Evolutionary conservation across 176 grass and related monocot genomes (phyloP), one percentile per base, ranked within the genome.

Genomic region (Juncus effusus): DNA sequence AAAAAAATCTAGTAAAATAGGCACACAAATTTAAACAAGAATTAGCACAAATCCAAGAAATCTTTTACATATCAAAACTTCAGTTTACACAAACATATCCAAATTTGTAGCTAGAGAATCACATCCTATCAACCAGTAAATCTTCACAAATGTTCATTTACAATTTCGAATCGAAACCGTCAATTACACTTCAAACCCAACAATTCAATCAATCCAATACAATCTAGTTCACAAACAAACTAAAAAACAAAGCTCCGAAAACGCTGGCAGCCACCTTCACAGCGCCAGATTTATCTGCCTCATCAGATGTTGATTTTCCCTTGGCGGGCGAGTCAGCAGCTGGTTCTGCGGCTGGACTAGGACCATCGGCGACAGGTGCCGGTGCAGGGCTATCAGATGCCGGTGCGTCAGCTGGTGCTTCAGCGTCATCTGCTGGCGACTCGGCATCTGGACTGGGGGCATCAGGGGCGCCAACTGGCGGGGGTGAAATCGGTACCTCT

Each of bases 151-250:
- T 9, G 44, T 0, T 47, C 9, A 47, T 47, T 47, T 2, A 5
- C 4, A 47, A 47, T 47, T 47, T 9, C 4, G 44, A 47, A 9
- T 47, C 44, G 4, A 47, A 47, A 47, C 9, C 6, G 4, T 47
- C 9, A 47, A 47, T 6, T 9, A 47, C 44, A 47, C 9, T 47
- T 9, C 9, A 1, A 56, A 56, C 68, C 38, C 52, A 72, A 72
- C 54, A 72, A 72, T 58, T 72, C 51, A 10, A 70, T 55, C 56
- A 1, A 40, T 39, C 14, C 3, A 66, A 35, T 7, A 10, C 54
- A 16, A 45, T 45, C 14, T 42, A 42, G 12, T 72, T 72, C 69
- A 72, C 39, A 12, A 72, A 60, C 55, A 41, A 40, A 47, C 39
- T 10, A 53, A 60, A 72, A 1, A 72, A 3, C 41, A 72, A 41